These are phyloP conservation scores for Carex parvula DNA, from an alignment of 176 grass and related monocot species.

Conservation along the genomic window DNA sequence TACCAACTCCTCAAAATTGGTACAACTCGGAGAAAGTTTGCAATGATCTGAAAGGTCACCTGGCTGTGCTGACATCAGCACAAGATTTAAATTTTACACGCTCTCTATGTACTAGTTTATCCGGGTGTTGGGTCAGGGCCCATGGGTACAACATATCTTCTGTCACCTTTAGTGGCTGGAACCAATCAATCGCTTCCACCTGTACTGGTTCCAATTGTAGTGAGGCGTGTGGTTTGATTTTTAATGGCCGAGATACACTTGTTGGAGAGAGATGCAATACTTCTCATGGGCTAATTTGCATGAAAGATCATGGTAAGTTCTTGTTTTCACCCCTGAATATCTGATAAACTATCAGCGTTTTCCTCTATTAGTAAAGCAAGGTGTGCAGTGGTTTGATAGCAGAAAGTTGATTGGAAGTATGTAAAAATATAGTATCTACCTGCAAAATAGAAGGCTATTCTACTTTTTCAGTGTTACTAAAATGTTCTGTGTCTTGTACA, in stretches of 20 bases:
- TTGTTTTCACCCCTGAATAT: neutral
- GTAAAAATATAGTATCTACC: neutral
- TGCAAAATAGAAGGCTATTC: neutral
- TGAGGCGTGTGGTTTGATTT: conserved; percentile 56
- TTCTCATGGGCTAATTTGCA: conserved; percentile 72
- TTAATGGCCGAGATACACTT: conserved; percentile 27
- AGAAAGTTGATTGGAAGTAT: neutral
- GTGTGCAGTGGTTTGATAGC: neutral
- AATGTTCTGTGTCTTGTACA: neutral
- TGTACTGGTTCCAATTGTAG: conserved; percentile 34
- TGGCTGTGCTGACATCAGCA: conserved; percentile 59
- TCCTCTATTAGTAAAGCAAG: neutral
- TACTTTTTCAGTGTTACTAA: neutral
- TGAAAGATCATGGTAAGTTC: conserved; percentile 54
- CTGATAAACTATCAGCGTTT: neutral
- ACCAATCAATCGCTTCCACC: conserved; percentile 26
- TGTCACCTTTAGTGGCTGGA: conserved; percentile 44
- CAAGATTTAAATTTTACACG: conserved; percentile 58
- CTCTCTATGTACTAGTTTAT: conserved; percentile 47
- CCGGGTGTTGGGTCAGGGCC: conserved; percentile 79
- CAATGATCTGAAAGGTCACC: conserved; percentile 43
- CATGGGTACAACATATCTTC: conserved; percentile 48
- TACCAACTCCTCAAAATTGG: conserved; percentile 54
- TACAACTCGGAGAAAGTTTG: conserved; percentile 51
- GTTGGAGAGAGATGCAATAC: conserved; percentile 54